Evolutionary conservation across 768 basidiomycete genomes (phyloP), one percentile per base, ranked within the genome.

Genomic region (Auriscalpium orientale): DNA sequence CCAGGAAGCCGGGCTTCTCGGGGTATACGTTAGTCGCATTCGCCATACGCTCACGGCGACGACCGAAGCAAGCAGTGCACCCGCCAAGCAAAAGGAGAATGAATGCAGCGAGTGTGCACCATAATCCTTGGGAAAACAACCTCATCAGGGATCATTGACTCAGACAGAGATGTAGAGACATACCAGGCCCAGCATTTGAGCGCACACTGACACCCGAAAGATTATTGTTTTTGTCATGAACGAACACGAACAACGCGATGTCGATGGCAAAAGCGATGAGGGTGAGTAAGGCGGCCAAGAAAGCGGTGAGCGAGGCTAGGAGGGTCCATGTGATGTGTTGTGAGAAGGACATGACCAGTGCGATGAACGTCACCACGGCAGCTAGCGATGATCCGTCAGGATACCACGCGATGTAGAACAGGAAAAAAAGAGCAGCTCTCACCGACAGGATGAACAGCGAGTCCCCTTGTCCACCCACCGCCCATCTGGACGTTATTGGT

Each of bases 401-500:
- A n/a, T 20, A 15, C 49, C 36, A 21, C 12, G 50, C 21, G 20
- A 20, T 4, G 28, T 34, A 44, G 22, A 15, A 28, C 20, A 54
- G 21, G 46, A 21, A 16, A 49, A 16, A 47, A 40, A 22, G 16
- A 12, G 49, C 33, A 45, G n/a, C n/a, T n/a, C 51, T 7, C 60
- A 87, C 89, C 88, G 52, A 89, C 80, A 15, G 89, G 87, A 60
- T 89, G 87, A 28, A 89, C 74, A 2, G 81, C 86, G 8, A 91
- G 78, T 4, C 87, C 89, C 40, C 80, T 79, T 8, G 89, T 91
- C 83, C 86, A 88, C 1, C 81, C 76, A 0, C 80, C 62, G 3
- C 68, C 75, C 55, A 88, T 76, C 49, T 67, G 70, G 18, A 76
- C 70, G 43, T 60, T 74, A 46, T 67, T 68, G 4, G 71, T 60